Conservation (phyloP, 257 asterid species). For the Echites panduratus region DNA sequence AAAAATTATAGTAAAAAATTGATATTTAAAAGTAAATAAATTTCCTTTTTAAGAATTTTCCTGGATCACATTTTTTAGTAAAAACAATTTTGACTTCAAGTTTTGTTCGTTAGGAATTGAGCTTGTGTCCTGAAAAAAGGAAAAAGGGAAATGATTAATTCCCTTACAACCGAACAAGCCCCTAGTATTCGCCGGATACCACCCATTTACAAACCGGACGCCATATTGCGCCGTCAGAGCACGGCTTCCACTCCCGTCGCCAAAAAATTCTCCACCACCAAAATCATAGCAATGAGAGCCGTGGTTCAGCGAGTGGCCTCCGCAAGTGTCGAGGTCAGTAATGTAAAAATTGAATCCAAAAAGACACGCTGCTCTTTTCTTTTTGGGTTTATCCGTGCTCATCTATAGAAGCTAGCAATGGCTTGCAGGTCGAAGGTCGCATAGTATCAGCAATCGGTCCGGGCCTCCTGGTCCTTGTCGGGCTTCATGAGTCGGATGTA, state of each 20-base stretch:
- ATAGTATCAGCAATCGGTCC: conserved; percentile 67
- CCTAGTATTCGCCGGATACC: not conserved
- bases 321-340: conserved; percentile 76
- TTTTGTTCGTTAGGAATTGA: not conserved
- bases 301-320: conserved; percentile 83
- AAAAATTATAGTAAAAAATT: too few species aligned
- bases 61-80: too few species aligned
- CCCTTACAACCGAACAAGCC: conserved; percentile 13
- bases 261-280: conserved; percentile 16
- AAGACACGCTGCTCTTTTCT: not conserved
- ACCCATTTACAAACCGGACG: not conserved
- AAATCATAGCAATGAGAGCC: conserved; percentile 65
- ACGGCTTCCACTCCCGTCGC: conserved; percentile 12
- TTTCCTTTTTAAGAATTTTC: too few species aligned
- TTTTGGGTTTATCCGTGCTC: not conserved
- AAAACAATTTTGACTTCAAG: too few species aligned
- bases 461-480: conserved; percentile 78
- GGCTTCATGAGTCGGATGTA: conserved; percentile 64
- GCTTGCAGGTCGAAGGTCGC: conserved; percentile 70
- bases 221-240: conserved; percentile 33
- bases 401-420: conserved; percentile 10
- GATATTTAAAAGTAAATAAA: too few species aligned
- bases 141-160: conserved; percentile 14
- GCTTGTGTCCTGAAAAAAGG: not conserved
- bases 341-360: not conserved